Base-by-base conservation (phyloP, 2,329 filamentous ascomycete genomes). In the Thielaviopsis ethacetica region DNA sequence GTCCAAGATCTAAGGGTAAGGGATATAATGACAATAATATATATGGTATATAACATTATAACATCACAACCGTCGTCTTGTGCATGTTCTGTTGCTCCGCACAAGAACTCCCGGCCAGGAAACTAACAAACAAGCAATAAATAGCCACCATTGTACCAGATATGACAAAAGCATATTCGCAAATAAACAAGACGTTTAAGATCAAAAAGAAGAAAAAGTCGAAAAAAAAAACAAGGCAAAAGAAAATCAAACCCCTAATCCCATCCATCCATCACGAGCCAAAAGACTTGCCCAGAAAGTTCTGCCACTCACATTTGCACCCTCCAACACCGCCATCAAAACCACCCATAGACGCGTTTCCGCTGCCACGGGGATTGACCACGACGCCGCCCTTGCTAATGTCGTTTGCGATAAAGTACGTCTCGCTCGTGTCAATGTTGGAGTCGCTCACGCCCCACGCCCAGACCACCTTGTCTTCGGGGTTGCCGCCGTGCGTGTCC, bases 241-340 rank as follows among this genome's bases (percentile, higher is more conserved):
- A 21, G 54, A 52, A 58, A 17, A 58, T 26, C 10, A 5, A 58
- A n/a, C n/a, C n/a, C n/a, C n/a, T n/a, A n/a, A n/a, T n/a, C n/a
- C n/a, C 13, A 26, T n/a, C n/a, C 26, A n/a, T n/a, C 53, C 21
- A 10, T 21, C 26, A 38, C 56, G 49, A 52, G n/a, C 49, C 21
- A 13, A 26, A 4, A 22, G 21, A 26, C 27, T 56, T 60, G 51
- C 41, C 56, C 30, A 58, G 44, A 56, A 60, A 62, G 47, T 85
- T 85, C 59, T 74, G 72, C 78, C 81, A 85, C 64, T 76, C 71
- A 66, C 82, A 85, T 67, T 71, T 74, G 65, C 82, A 85, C 1
- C 82, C 82, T 17, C 81, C 81, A 0, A 73, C 76, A 44, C 82
- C 82, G 22, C 82, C 82, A 66, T 85, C 82, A 63, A 79, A 77